phyloP scores from a whole-genome alignment of 805 yeast genomes.

The Pichia thaimueangensis region DNA sequence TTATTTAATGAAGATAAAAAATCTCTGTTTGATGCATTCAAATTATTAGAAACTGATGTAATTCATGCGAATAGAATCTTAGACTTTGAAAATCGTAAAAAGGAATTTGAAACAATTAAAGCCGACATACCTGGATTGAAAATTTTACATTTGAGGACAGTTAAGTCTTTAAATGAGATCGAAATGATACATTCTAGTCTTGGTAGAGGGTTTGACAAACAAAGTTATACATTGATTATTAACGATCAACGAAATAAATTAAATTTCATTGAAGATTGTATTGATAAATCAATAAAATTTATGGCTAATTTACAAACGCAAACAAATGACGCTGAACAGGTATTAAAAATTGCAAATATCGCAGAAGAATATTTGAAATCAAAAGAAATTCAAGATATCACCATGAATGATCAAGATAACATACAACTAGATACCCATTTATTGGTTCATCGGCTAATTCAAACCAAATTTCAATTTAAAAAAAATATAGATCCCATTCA shows the following conservation, averaged over 20 bases:
- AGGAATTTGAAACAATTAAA: slow-evolving; percentile 31
- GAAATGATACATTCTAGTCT: slow-evolving; percentile 17
- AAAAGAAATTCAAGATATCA: not conserved
- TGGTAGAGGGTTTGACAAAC: slow-evolving; percentile 5
- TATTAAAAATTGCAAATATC: slow-evolving; percentile 9
- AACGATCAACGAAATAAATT: slow-evolving; percentile 5
- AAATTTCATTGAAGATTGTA: slow-evolving; percentile 2
- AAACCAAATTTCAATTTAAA: slow-evolving; percentile 7
- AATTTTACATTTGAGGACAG: slow-evolving; percentile 20
- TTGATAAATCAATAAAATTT: slow-evolving; percentile 1
- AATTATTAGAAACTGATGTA: not conserved
- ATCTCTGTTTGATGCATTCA: not conserved
- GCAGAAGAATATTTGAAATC: slow-evolving; percentile 1
- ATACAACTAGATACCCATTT: slow-evolving; percentile 1
- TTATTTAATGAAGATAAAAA: not conserved
- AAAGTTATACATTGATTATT: not conserved
- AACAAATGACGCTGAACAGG: slow-evolving; percentile 9
- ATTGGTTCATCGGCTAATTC: slow-evolving; percentile 10
- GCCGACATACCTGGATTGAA: slow-evolving; percentile 30
- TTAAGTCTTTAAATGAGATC: slow-evolving; percentile 11
- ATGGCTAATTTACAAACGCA: slow-evolving; percentile 3
- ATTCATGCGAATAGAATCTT: not conserved
- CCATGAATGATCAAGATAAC: not conserved
- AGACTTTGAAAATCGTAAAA: slow-evolving; percentile 6
- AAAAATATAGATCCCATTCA: slow-evolving; percentile 17